These are phyloP conservation scores for Pichia paraexigua DNA, from an alignment of 805 yeast species.

Conservation along the genomic window DNA sequence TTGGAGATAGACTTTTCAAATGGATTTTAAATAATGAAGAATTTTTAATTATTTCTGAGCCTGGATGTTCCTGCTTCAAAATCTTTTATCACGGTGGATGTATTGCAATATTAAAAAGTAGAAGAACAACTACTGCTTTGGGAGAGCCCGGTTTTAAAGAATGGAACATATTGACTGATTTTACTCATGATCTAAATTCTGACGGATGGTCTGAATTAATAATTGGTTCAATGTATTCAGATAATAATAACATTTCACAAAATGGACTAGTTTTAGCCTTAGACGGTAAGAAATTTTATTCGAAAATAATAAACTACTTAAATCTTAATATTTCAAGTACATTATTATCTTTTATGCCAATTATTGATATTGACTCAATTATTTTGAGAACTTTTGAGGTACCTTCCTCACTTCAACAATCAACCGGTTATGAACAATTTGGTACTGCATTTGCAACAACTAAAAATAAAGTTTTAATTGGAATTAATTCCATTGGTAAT, in stretches of 20 bases:
- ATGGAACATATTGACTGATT: conserved; percentile 29
- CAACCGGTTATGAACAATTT: conserved; percentile 33
- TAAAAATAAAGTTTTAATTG: conserved; percentile 25
- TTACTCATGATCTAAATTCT: conserved; percentile 26
- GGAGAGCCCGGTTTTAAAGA: conserved; percentile 38
- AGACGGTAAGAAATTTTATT: conserved; percentile 12
- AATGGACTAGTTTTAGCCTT: conserved; percentile 12
- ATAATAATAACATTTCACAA: conserved; percentile 14
- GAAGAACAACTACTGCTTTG: conserved; percentile 21
- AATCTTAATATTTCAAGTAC: neutral
- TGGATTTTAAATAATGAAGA: conserved; percentile 25
- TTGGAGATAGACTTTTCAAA: conserved; percentile 35
- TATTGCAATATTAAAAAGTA: conserved; percentile 17
- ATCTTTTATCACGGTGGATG: conserved; percentile 22
- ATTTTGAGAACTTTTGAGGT: conserved; percentile 7
- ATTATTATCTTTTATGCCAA: neutral
- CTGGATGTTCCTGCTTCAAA: conserved; percentile 41
- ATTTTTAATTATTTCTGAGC: conserved; percentile 40
- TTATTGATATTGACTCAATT: conserved; percentile 2
- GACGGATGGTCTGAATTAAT: conserved; percentile 37
- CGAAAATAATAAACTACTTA: neutral
- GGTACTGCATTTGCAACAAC: conserved; percentile 31
- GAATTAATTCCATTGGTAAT: conserved; percentile 31
- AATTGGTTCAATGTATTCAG: conserved; percentile 38
- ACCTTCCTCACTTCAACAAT: conserved; percentile 16